A percentile compares a stretch with the other conserved stretches of the same genome.
These are phyloP conservation scores for Calamus simplicifolius DNA, from an alignment of 176 grass and related monocot genomes.

Conservation along the genomic window DNA sequence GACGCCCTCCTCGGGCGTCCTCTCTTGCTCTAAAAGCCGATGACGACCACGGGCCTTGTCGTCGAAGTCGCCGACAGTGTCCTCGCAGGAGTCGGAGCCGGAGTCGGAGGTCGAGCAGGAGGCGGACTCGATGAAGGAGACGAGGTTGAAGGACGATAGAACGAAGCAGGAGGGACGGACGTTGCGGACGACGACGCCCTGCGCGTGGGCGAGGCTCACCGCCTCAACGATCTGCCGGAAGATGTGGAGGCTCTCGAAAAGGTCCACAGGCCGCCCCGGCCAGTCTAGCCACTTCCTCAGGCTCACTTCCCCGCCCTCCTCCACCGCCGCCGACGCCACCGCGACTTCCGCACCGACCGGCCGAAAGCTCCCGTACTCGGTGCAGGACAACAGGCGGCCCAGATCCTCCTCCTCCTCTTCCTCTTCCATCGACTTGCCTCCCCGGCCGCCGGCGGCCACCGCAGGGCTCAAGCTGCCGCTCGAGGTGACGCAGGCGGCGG, in stretches of 20 bases:
- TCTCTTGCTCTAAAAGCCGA: background rate
- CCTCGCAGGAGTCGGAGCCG: slow-evolving; percentile 54
- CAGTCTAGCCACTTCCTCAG: slow-evolving; percentile 84
- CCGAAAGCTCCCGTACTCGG: too few species aligned
- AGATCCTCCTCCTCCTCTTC: background rate
- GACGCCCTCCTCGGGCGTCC: background rate
- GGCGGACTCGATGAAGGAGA: slow-evolving; percentile 94
- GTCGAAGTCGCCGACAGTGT: slow-evolving; percentile 13
- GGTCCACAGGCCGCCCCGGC: slow-evolving; percentile 47
- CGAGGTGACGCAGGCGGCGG: background rate
- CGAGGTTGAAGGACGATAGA: slow-evolving; percentile 66
- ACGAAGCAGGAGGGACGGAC: slow-evolving; percentile 88
- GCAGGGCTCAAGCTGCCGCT: slow-evolving; percentile 1
- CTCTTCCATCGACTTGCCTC: slow-evolving; percentile 1
- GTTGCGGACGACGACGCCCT: slow-evolving; percentile 80
- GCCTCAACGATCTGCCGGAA: slow-evolving; percentile 85
- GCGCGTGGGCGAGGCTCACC: slow-evolving; percentile 68
- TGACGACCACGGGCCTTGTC: background rate
- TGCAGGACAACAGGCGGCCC: background rate
- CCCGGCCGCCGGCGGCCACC: slow-evolving; percentile 12
- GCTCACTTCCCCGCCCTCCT: slow-evolving; percentile 57
- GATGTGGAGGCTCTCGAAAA: slow-evolving; percentile 81
- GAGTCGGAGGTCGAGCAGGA: slow-evolving; percentile 67
- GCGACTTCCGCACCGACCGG: background rate
- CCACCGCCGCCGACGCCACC: slow-evolving; percentile 15